Evolutionary conservation across 768 basidiomycete genomes (phyloP).

Genomic region (Multifurca ochricompacta): DNA sequence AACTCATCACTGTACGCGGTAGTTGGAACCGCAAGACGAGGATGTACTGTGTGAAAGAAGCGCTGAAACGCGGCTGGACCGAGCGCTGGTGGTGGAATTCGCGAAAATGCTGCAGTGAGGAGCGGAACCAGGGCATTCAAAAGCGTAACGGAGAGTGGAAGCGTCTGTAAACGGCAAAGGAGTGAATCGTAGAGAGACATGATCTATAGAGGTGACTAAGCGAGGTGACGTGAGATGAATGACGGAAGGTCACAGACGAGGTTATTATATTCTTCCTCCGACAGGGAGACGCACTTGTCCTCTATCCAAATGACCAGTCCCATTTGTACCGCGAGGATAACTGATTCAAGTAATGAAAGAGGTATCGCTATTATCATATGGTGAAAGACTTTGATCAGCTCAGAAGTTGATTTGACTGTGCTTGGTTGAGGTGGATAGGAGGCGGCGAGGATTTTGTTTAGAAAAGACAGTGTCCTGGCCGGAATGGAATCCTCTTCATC

Average conservation of each 20-base stretch:
- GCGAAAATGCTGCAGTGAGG: conserved; percentile 11
- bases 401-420: neutral
- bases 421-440: conserved; percentile 9
- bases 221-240: neutral
- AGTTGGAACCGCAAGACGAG: neutral
- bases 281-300: neutral
- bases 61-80: conserved; percentile 7
- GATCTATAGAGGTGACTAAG: neutral
- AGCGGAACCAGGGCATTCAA: conserved; percentile 8
- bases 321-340: neutral
- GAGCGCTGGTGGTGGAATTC: conserved; percentile 5
- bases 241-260: neutral
- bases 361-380: neutral
- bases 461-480: neutral
- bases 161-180: conserved; percentile 2
- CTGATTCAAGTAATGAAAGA: neutral
- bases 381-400: neutral
- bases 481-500: neutral
- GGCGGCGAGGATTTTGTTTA: neutral
- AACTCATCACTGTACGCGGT: conserved; percentile 8
- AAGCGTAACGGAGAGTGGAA: neutral
- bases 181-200: conserved; percentile 9
- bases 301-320: conserved; percentile 14
- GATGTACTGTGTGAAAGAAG: neutral
- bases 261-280: conserved; percentile 3